Evolutionary conservation across 2,329 filamentous ascomycete genomes (phyloP).

Genomic region (Alternaria conjuncta): DNA sequence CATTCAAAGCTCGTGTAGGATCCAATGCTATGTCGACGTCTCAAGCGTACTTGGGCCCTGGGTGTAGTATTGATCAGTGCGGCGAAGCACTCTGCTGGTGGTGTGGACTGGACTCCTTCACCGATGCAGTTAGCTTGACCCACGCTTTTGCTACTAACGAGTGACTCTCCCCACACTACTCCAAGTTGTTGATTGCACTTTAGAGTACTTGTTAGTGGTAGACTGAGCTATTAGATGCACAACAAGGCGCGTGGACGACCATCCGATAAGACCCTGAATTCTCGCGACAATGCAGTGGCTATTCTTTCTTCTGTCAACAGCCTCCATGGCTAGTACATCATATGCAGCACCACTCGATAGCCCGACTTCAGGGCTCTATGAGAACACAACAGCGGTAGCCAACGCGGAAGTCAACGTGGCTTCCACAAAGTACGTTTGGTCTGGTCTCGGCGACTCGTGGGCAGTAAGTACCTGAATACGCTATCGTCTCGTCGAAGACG

Average conservation of each 20-base stretch:
- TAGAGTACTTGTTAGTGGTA: neutral
- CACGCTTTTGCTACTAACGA: neutral
- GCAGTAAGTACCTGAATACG: neutral
- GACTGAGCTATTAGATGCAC: neutral
- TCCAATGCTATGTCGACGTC: neutral
- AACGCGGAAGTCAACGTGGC: neutral
- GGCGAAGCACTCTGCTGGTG: neutral
- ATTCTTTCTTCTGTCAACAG: neutral
- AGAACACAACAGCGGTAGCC: neutral
- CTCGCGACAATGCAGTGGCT: neutral
- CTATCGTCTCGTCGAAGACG: rapidly evolving
- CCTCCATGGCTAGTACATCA: neutral
- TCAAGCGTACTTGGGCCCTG: rapidly evolving
- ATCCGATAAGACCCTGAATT: neutral
- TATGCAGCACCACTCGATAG: neutral
- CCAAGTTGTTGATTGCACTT: neutral
- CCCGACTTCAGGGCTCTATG: neutral
- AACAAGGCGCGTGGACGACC: rapidly evolving
- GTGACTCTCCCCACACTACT: neutral
- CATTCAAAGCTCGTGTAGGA: rapidly evolving
- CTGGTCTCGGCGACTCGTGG: neutral
- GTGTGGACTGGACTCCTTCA: neutral
- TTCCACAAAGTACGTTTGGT: neutral
- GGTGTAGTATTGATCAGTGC: neutral
- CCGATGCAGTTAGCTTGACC: neutral